phyloP scores from a whole-genome alignment of 2,329 filamentous ascomycete genomes.

The Hirsutella minnesotensis region DNA sequence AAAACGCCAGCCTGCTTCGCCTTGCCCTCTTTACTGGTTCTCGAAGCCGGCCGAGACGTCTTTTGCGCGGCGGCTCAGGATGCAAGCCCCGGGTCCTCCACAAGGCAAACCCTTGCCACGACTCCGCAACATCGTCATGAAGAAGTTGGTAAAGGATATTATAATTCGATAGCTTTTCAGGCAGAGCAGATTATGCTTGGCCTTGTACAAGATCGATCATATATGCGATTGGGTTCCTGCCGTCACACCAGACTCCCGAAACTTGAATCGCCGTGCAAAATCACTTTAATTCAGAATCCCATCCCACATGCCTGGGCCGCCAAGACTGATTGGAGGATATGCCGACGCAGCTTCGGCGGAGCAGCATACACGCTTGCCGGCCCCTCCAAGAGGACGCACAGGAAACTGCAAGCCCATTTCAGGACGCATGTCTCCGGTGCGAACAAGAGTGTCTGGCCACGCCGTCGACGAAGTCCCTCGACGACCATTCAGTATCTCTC shows the following conservation, averaged over 20 bases:
- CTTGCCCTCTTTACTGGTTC: no score
- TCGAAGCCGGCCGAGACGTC: no score
- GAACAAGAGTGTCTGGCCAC: constrained; percentile 27
- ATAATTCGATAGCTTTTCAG: neutral
- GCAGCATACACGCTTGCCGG: constrained; percentile 56
- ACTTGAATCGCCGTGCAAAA: no score
- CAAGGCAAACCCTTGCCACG: no score
- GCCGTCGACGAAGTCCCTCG: constrained; percentile 14
- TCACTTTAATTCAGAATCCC: constrained; percentile 42
- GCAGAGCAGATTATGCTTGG: neutral
- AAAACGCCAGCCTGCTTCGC: no score
- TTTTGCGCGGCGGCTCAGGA: no score
- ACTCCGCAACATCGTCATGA: no score
- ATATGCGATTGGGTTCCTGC: neutral
- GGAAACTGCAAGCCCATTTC: constrained; percentile 23
- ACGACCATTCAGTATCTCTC: constrained; percentile 41
- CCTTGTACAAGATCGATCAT: neutral
- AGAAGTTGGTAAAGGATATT: neutral
- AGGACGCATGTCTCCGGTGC: constrained; percentile 14
- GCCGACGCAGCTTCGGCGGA: constrained; percentile 43
- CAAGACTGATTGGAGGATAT: constrained; percentile 36
- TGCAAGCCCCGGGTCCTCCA: no score
- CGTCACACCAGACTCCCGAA: no score
- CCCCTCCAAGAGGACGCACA: constrained; percentile 31
- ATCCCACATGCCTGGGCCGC: constrained; percentile 55